Evolutionary conservation across 2,329 filamentous ascomycete species (phyloP).

Genomic region (Aspergillus nomiae): DNA sequence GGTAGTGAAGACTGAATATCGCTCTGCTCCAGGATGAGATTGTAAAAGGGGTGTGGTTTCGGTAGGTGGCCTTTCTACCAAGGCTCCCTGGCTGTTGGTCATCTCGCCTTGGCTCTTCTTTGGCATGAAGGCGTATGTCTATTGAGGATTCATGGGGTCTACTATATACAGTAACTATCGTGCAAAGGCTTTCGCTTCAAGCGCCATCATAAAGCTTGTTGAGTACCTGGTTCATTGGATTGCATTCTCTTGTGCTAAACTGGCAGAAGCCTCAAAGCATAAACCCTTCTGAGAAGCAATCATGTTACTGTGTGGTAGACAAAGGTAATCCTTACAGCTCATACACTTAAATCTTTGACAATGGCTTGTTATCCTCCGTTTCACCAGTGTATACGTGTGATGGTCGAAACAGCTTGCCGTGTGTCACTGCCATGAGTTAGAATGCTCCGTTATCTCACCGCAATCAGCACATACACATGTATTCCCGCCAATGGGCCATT

Average conservation of each 20-base stretch:
- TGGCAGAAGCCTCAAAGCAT: neutral
- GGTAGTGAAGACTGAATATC: slow-evolving; percentile 36
- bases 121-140: neutral
- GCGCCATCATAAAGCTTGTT: neutral
- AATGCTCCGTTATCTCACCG: slow-evolving; percentile 16
- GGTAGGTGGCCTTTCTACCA: neutral
- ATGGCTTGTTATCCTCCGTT: slow-evolving; percentile 3
- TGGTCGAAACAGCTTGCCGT: slow-evolving; percentile 32
- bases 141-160: neutral
- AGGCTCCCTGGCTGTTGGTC: neutral
- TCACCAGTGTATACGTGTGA: slow-evolving; percentile 31
- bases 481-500: slow-evolving; percentile 39
- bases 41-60: slow-evolving; percentile 5
- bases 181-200: slow-evolving; percentile 22
- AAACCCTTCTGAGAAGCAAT: neutral
- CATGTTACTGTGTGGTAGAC: neutral
- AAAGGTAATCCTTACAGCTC: neutral
- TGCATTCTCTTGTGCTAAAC: neutral
- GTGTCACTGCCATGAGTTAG: slow-evolving; percentile 23
- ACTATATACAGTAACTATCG: neutral
- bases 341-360: slow-evolving; percentile 18
- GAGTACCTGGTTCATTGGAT: neutral
- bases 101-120: neutral
- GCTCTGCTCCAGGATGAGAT: neutral
- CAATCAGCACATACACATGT: slow-evolving; percentile 27